Evolutionary conservation across 768 basidiomycete species (phyloP).

Genomic region (Agaricus sinodeliciosus): DNA sequence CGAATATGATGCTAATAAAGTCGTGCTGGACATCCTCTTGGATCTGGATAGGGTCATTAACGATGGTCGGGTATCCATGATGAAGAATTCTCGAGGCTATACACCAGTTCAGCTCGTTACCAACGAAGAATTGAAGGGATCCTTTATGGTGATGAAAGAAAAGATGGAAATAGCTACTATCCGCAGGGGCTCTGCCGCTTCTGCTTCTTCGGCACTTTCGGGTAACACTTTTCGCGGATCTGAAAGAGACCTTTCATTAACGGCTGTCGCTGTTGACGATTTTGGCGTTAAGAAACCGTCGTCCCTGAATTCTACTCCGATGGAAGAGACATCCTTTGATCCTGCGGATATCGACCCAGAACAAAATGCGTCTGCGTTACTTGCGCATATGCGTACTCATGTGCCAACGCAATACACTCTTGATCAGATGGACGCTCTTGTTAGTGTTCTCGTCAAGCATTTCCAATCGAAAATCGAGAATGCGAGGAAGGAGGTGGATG

Average conservation of each 20-base stretch:
- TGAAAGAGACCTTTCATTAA: neutral
- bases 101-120: neutral
- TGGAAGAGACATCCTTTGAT: neutral
- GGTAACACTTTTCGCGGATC: conserved; percentile 5
- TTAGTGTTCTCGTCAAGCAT: conserved; percentile 30
- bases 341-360: conserved; percentile 1
- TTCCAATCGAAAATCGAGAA: conserved; percentile 51
- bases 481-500: conserved; percentile 39
- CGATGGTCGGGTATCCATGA: conserved; percentile 44
- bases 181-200: conserved; percentile 6
- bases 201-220: conserved; percentile 6
- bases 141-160: conserved; percentile 4
- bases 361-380: neutral
- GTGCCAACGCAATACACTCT: conserved; percentile 5
- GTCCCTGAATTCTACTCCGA: neutral
- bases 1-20: conserved; percentile 61
- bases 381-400: conserved; percentile 1
- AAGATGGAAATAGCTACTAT: conserved; percentile 10
- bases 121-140: neutral
- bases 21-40: conserved; percentile 56
- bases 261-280: conserved; percentile 1
- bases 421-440: conserved; percentile 3
- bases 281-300: neutral
- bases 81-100: conserved; percentile 51
- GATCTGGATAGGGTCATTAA: conserved; percentile 43